Conservation (phyloP, 225 moss, liverwort and hornwort genomes). For the Antitrichia curtipendula region DNA sequence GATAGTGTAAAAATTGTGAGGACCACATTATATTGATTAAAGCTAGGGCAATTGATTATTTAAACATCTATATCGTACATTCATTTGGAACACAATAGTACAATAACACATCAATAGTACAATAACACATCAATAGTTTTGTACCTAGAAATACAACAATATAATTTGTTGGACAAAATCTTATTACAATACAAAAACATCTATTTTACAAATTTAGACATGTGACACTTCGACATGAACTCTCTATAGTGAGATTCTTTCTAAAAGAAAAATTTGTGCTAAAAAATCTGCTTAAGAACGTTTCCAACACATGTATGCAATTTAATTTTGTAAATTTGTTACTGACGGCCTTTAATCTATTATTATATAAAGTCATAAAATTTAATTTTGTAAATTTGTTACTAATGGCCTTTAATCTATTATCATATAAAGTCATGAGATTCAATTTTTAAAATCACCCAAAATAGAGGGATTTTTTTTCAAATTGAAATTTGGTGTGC, state of each 20-base stretch:
- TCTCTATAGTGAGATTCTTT: not conserved
- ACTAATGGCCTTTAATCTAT: too few species aligned
- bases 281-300: too few species aligned
- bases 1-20: too few species aligned
- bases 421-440: too few species aligned
- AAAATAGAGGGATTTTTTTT: too few species aligned
- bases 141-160: too few species aligned
- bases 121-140: not conserved
- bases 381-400: too few species aligned
- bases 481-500: not conserved
- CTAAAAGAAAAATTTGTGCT: too few species aligned
- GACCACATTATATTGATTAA: not conserved
- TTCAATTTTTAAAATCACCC: too few species aligned
- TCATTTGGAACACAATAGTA: not conserved
- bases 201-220: not conserved
- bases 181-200: not conserved
- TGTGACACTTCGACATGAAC: fast-evolving
- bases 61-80: not conserved
- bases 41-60: not conserved
- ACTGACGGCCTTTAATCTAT: not conserved
- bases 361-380: too few species aligned
- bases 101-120: too few species aligned
- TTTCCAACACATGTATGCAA: not conserved
- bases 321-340: not conserved
- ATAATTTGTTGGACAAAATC: not conserved